Percentiles rank a stretch among this genome's conserved stretches.
phyloP scores from a whole-genome alignment of 768 basidiomycete species.

The Sarcomyxa edulis region DNA sequence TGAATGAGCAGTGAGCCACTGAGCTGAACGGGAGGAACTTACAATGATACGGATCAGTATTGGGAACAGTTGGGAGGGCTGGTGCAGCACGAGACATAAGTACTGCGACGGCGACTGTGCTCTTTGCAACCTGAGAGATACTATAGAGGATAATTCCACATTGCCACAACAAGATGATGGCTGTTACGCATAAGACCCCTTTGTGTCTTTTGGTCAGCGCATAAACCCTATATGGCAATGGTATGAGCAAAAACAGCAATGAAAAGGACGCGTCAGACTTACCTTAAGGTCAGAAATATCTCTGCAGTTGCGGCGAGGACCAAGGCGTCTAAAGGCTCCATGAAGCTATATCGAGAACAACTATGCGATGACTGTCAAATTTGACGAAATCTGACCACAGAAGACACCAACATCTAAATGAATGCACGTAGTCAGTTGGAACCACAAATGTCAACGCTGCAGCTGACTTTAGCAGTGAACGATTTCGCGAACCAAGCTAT shows the following conservation, averaged over 20 bases:
- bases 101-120: constrained; percentile 2
- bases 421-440: no score
- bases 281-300: constrained; percentile 4
- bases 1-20: not conserved
- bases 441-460: no score
- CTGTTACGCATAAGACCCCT: not conserved
- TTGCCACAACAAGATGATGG: constrained; percentile 5
- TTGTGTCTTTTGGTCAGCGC: constrained; percentile 6
- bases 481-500: no score
- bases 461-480: no score
- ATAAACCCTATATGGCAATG: no score
- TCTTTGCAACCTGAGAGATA: constrained; percentile 3
- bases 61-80: constrained; percentile 3
- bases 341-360: constrained; percentile 7
- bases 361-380: no score
- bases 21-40: not conserved
- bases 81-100: constrained; percentile 1
- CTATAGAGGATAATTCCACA: constrained; percentile 5
- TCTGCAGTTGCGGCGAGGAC: constrained; percentile 8
- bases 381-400: no score
- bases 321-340: constrained; percentile 8
- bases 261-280: not conserved
- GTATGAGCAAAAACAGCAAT: not conserved
- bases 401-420: no score
- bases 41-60: constrained; percentile 8